phyloP scores from a whole-genome alignment of 441 rosid genomes.

The Eruca vesicaria region DNA sequence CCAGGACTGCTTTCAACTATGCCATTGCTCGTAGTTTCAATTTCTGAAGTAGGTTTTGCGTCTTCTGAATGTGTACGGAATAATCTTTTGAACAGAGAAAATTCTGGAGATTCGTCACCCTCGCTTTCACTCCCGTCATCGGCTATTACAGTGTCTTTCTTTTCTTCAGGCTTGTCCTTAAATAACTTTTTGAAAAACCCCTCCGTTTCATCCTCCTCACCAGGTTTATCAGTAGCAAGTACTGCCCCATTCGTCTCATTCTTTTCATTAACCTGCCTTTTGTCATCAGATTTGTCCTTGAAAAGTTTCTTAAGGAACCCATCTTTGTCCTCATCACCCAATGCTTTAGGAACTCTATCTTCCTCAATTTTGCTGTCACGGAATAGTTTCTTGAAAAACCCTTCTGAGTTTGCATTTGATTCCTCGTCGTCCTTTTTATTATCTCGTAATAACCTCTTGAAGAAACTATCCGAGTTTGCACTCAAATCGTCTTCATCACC shows the following conservation, averaged over 20 bases:
- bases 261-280: conserved; percentile 63
- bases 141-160: conserved; percentile 50
- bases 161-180: conserved; percentile 83
- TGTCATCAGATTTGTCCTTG: conserved; percentile 83
- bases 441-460: conserved; percentile 36
- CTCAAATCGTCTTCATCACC: conserved; percentile 38
- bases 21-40: conserved; percentile 55
- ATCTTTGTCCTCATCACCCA: conserved; percentile 84
- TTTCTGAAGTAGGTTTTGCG: conserved; percentile 45
- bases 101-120: conserved; percentile 87
- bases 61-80: conserved; percentile 97
- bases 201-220: conserved; percentile 84
- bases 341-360: conserved; percentile 55
- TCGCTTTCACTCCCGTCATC: conserved; percentile 64
- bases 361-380: conserved; percentile 82
- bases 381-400: conserved; percentile 78
- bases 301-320: conserved; percentile 84
- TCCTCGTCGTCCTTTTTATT: conserved; percentile 75
- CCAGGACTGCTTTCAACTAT: conserved; percentile 91
- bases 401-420: conserved; percentile 58
- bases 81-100: conserved; percentile 74
- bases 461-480: conserved; percentile 38
- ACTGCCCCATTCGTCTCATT: conserved; percentile 35
- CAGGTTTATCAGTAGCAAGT: conserved; percentile 51
- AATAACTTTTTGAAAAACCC: conserved; percentile 82